These are phyloP conservation scores for Schwanniomyces vanrijiae DNA, from an alignment of 805 yeast genomes.

Conservation along the genomic window DNA sequence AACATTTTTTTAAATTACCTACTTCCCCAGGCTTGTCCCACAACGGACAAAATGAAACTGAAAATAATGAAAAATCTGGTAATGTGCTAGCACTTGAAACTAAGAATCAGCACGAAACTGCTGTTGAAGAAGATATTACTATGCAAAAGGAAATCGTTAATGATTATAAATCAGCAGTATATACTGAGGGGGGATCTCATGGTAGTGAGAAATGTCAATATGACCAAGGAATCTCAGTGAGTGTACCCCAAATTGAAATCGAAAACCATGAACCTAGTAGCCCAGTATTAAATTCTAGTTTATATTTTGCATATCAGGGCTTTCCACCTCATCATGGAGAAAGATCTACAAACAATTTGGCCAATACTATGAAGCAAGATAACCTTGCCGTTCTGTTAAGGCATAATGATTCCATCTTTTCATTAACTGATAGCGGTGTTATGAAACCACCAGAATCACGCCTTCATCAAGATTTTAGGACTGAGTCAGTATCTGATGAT, in stretches of 20 bases:
- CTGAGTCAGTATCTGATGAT: slow-evolving; percentile 9
- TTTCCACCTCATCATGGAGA: slow-evolving; percentile 47
- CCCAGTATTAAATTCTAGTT: slow-evolving; percentile 36
- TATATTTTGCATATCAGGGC: slow-evolving; percentile 60
- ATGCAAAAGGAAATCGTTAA: background rate
- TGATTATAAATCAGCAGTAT: background rate
- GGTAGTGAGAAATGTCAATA: slow-evolving; percentile 1
- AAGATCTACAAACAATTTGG: slow-evolving; percentile 10
- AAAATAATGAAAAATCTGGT: slow-evolving; percentile 4
- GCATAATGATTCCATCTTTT: slow-evolving; percentile 37
- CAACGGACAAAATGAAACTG: background rate
- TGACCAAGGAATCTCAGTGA: background rate
- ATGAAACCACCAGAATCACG: slow-evolving; percentile 19
- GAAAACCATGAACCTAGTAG: slow-evolving; percentile 12
- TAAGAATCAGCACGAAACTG: background rate
- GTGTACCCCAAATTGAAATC: slow-evolving; percentile 12
- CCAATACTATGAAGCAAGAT: slow-evolving; percentile 19
- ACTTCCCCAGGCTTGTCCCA: background rate
- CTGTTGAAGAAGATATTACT: background rate
- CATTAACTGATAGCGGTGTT: slow-evolving; percentile 20
- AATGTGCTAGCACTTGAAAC: slow-evolving; percentile 1
- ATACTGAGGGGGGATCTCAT: background rate
- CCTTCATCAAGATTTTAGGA: slow-evolving; percentile 10
- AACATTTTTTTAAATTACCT: slow-evolving; percentile 25
- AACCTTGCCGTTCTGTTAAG: slow-evolving; percentile 36